Evolutionary conservation across 2,329 filamentous ascomycete species (phyloP).

Genomic region (Fusarium metavorans): DNA sequence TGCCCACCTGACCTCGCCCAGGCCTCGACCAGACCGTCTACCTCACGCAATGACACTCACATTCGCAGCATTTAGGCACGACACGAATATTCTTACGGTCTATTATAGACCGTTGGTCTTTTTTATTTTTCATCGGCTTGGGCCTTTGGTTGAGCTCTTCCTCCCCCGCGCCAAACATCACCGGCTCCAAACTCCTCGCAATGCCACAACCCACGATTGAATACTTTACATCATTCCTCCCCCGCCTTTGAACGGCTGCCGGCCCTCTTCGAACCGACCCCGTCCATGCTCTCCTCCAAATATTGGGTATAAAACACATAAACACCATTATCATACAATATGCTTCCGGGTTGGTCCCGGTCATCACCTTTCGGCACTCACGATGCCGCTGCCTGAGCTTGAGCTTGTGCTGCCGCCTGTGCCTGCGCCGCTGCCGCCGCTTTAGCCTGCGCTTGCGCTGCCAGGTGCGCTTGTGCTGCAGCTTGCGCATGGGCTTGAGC

Average conservation of each 20-base stretch:
- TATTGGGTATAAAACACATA: constrained; percentile 46
- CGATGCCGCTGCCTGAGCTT: constrained; percentile 30
- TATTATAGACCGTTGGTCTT: constrained; percentile 33
- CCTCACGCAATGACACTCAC: constrained; percentile 1
- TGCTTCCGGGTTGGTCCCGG: constrained; percentile 4
- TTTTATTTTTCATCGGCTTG: constrained; percentile 41
- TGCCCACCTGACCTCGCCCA: constrained; percentile 24
- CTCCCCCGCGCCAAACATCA: constrained; percentile 42
- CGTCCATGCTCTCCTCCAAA: constrained; percentile 24
- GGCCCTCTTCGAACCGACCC: constrained; percentile 22
- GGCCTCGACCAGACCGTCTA: neutral
- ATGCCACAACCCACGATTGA: constrained; percentile 46
- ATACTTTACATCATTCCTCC: constrained; percentile 40
- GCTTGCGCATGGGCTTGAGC: constrained; percentile 45
- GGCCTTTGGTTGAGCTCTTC: constrained; percentile 40
- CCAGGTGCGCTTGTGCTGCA: constrained; percentile 45
- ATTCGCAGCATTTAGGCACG: constrained; percentile 1
- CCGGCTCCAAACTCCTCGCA: constrained; percentile 54
- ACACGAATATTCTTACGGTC: constrained; percentile 19
- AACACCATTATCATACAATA: constrained; percentile 43
- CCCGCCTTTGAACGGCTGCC: constrained; percentile 1
- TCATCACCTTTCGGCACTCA: neutral
- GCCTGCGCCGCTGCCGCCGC: constrained; percentile 12
- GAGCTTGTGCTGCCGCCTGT: constrained; percentile 26
- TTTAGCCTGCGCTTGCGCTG: constrained; percentile 40